A percentile compares a stretch with the other conserved stretches of the same genome.
Conservation (phyloP, 306 rosid genomes). For the Trichosanthes truncata region DNA sequence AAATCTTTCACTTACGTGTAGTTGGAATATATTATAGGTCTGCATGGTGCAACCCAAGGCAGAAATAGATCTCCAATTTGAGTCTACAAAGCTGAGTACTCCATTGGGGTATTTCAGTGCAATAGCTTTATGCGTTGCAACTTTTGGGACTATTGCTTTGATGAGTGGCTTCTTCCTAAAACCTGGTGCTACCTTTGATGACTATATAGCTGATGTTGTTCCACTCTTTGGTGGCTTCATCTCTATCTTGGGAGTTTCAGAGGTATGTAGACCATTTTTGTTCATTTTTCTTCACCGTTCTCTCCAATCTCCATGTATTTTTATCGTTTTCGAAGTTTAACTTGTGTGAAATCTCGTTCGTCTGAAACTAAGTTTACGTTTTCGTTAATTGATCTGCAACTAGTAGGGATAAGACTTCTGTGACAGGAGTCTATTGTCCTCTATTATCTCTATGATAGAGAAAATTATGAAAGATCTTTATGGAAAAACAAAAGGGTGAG, state of each 20-base stretch:
- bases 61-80: conserved; percentile 87
- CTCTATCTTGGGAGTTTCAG: conserved; percentile 82
- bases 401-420: background rate
- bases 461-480: background rate
- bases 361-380: background rate
- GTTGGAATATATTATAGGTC: conserved; percentile 29
- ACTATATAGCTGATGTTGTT: conserved; percentile 62
- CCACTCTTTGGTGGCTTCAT: conserved; percentile 86
- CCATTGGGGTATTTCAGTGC: conserved; percentile 76
- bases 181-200: conserved; percentile 79
- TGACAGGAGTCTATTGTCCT: background rate
- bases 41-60: conserved; percentile 94
- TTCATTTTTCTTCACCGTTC: background rate
- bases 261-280: conserved; percentile 34
- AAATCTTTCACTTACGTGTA: background rate
- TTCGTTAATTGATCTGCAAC: background rate
- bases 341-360: background rate
- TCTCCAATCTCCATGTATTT: background rate
- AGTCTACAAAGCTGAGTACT: conserved; percentile 64
- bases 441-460: background rate
- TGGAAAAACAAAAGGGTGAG: background rate
- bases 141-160: conserved; percentile 83
- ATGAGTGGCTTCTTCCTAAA: conserved; percentile 91
- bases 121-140: conserved; percentile 50
- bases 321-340: background rate